Conservation (phyloP, 768 basidiomycete species). For the Lentinula raphanica region DNA sequence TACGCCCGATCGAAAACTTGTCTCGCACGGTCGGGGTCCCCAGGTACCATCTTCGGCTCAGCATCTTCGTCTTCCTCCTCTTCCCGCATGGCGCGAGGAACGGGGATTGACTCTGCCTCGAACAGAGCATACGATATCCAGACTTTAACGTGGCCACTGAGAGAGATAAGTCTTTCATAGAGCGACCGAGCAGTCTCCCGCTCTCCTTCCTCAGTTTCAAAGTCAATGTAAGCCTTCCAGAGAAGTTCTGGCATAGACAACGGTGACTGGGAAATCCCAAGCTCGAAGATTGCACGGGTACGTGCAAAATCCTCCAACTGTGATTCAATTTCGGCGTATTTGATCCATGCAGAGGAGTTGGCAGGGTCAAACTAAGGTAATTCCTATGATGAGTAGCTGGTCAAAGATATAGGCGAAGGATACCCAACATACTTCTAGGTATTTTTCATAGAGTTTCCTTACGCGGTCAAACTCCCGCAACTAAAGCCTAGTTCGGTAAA, state of each 20-base stretch:
- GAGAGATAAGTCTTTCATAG: slow-evolving; percentile 80
- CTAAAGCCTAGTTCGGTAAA: slow-evolving; percentile 26
- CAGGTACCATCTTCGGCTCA: slow-evolving; percentile 62
- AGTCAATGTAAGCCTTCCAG: slow-evolving; percentile 96
- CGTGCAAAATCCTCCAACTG: slow-evolving; percentile 84
- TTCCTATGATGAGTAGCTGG: neutral
- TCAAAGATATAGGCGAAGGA: neutral
- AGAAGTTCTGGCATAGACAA: slow-evolving; percentile 93
- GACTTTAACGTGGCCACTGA: slow-evolving; percentile 93
- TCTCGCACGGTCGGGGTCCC: slow-evolving; percentile 65
- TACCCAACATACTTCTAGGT: slow-evolving; percentile 66
- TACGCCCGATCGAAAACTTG: slow-evolving; percentile 85
- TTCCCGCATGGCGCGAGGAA: slow-evolving; percentile 59
- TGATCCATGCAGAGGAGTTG: slow-evolving; percentile 93
- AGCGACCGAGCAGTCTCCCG: slow-evolving; percentile 76
- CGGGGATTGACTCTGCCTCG: slow-evolving; percentile 72
- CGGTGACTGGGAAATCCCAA: slow-evolving; percentile 76
- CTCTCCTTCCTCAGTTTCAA: slow-evolving; percentile 92
- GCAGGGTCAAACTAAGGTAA: slow-evolving; percentile 70
- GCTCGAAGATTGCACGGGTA: slow-evolving; percentile 90
- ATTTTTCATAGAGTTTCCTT: slow-evolving; percentile 88
- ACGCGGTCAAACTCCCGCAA: slow-evolving; percentile 95
- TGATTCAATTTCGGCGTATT: slow-evolving; percentile 87
- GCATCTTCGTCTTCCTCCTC: slow-evolving; percentile 63
- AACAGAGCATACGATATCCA: slow-evolving; percentile 96